phyloP scores from a whole-genome alignment of 2,329 filamentous ascomycete species.

The Fusarium sambucinum region DNA sequence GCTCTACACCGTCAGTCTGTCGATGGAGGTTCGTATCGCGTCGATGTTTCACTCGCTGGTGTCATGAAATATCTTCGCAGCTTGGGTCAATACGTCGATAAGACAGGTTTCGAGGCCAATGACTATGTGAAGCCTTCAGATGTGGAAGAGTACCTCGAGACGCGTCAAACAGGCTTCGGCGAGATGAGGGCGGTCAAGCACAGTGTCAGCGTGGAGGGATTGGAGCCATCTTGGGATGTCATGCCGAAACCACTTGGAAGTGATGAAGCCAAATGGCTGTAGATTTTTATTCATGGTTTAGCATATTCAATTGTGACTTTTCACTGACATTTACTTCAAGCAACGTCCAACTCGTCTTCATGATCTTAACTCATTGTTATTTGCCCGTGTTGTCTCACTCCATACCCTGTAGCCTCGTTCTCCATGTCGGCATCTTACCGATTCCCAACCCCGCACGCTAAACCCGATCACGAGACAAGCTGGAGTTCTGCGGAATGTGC shows the following conservation, averaged over 20 bases:
- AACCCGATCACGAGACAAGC: no score
- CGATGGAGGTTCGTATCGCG: background rate
- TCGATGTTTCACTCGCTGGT: slow-evolving; percentile 2
- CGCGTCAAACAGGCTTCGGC: background rate
- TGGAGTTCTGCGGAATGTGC: no score
- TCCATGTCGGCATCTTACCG: background rate
- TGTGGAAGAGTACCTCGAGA: background rate
- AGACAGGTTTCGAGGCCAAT: background rate
- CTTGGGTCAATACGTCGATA: background rate
- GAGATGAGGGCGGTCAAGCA: background rate
- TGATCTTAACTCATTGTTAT: no score
- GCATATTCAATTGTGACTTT: no score
- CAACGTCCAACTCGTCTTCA: no score
- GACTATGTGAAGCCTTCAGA: background rate
- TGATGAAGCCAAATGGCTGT: background rate
- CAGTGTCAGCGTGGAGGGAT: background rate
- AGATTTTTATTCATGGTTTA: no score
- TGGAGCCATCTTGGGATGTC: background rate
- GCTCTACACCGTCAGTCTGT: background rate
- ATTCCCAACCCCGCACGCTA: no score
- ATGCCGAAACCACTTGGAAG: slow-evolving; percentile 8
- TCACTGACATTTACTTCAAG: no score
- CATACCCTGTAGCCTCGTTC: no score
- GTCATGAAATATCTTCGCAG: slow-evolving; percentile 5
- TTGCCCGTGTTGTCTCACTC: no score